Evolutionary conservation across 257 asterid genomes (phyloP).

Genomic region (Marsdenia floribunda): DNA sequence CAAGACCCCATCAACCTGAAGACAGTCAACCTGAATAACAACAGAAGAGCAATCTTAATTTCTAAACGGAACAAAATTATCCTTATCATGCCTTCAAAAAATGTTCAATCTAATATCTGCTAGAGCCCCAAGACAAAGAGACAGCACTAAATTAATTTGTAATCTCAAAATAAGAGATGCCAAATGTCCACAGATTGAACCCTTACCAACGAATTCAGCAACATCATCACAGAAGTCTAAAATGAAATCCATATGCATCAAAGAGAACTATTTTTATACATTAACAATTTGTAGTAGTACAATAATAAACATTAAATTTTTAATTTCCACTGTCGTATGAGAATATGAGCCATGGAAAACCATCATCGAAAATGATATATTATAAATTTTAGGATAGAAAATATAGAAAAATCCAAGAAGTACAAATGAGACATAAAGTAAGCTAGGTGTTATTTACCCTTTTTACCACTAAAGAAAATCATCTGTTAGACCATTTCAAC

Average conservation of each 20-base stretch:
- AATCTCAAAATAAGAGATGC: background rate
- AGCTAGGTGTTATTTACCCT: background rate
- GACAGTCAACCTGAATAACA: constrained; percentile 82
- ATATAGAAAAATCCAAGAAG: background rate
- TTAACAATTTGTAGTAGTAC: background rate
- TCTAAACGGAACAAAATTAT: background rate
- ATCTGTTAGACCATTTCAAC: background rate
- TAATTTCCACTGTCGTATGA: background rate
- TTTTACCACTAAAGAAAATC: background rate
- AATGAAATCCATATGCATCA: background rate
- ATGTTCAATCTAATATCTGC: background rate
- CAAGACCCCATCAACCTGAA: constrained; percentile 95
- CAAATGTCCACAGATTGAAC: background rate
- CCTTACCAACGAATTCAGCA: background rate
- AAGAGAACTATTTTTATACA: background rate
- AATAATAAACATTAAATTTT: background rate
- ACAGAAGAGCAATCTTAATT: constrained; percentile 9
- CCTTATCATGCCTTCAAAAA: background rate
- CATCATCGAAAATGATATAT: background rate
- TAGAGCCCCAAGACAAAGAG: background rate
- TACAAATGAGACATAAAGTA: background rate
- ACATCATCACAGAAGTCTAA: background rate
- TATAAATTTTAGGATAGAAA: background rate
- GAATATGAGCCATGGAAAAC: background rate
- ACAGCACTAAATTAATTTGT: background rate